These are phyloP conservation scores for Colletotrichum karsti DNA, from an alignment of 2,329 filamentous ascomycete genomes.

Conservation along the genomic window DNA sequence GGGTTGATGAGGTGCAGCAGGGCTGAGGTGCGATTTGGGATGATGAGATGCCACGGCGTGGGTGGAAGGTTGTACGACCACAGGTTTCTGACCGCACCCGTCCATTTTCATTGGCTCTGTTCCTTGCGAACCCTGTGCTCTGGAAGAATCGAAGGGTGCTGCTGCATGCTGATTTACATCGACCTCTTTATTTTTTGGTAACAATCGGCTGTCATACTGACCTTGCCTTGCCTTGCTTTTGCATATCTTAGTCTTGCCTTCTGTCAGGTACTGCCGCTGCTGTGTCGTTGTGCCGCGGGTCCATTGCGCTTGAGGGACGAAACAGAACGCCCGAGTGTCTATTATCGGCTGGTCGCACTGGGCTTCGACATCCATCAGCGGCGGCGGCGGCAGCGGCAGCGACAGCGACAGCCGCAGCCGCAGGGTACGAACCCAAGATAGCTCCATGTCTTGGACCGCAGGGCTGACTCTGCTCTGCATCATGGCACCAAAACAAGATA, in stretches of 20 bases:
- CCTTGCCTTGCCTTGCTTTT: not conserved
- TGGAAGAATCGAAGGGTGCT: conserved; percentile 4
- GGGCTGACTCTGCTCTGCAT: conserved; percentile 26
- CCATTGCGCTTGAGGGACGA: conserved; percentile 11
- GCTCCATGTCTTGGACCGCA: conserved; percentile 21
- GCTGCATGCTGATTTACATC: conserved; percentile 16
- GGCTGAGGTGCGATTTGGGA: conserved; percentile 30
- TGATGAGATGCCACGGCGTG: conserved; percentile 12
- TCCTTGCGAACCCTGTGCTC: not conserved
- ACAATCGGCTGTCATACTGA: conserved; percentile 3
- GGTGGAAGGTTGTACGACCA: conserved; percentile 26
- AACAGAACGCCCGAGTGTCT: conserved; percentile 21
- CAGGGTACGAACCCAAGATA: conserved; percentile 21
- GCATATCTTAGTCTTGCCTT: not conserved
- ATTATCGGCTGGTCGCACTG: conserved; percentile 27
- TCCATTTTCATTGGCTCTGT: conserved; percentile 3
- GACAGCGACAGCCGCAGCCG: not conserved
- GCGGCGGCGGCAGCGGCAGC: not conserved
- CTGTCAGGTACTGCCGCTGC: conserved; percentile 22
- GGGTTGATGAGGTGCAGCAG: conserved; percentile 31
- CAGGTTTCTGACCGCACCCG: not conserved
- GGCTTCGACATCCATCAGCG: conserved; percentile 11
- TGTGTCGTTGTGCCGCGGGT: conserved; percentile 1
- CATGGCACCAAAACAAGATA: conserved; percentile 10
- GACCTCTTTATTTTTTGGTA: not conserved